These are phyloP conservation scores for Dorcoceras hygrometricum DNA, from an alignment of 257 asterid genomes.

Conservation along the genomic window DNA sequence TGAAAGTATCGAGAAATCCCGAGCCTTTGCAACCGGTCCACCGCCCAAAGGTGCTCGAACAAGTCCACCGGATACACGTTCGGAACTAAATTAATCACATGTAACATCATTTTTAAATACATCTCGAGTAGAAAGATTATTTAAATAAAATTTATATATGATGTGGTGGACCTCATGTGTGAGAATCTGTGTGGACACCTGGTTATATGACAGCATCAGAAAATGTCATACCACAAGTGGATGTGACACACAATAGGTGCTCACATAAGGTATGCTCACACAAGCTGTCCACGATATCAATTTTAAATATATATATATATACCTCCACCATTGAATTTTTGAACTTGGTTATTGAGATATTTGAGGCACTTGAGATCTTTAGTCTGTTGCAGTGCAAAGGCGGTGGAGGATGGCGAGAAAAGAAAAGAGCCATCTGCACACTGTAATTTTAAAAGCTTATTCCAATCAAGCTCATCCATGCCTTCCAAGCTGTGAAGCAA, in stretches of 20 bases:
- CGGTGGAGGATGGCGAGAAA: constrained; percentile 90
- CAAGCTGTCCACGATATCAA: too few species aligned
- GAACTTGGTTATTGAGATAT: constrained; percentile 44
- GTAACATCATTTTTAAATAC: too few species aligned
- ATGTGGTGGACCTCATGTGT: too few species aligned
- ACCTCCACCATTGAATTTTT: constrained; percentile 87
- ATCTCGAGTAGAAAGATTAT: too few species aligned
- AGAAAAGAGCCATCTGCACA: constrained; percentile 79
- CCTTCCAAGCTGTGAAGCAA: constrained; percentile 92
- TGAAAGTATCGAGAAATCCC: constrained; percentile 72
- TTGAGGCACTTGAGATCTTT: constrained; percentile 62
- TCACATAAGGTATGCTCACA: too few species aligned
- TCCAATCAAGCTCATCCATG: constrained; percentile 67
- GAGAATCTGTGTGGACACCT: too few species aligned
- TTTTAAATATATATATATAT: constrained; percentile 1
- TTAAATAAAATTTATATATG: too few species aligned
- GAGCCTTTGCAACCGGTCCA: constrained; percentile 69
- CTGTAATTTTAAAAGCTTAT: constrained; percentile 58
- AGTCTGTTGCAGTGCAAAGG: constrained; percentile 76
- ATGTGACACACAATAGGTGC: too few species aligned
- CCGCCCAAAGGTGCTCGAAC: constrained; percentile 83
- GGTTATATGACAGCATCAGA: too few species aligned
- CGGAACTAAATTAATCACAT: constrained; percentile 44
- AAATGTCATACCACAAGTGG: too few species aligned
- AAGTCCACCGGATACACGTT: constrained; percentile 92